Evolutionary conservation across 257 asterid genomes (phyloP), one percentile per base, ranked within the genome.

Genomic region (Nicotiana noctiflora): DNA sequence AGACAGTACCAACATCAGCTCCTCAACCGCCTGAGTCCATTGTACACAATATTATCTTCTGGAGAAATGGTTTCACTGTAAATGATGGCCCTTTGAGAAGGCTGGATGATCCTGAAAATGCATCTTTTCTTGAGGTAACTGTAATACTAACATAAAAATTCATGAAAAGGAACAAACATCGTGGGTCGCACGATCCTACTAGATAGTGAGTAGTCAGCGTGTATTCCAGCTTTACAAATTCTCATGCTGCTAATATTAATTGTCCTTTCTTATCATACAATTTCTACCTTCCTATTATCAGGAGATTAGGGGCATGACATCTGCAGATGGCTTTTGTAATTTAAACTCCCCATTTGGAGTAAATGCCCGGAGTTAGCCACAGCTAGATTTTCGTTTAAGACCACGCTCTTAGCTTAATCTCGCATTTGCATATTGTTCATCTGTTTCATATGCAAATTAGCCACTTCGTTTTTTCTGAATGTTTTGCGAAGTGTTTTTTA

Each of bases 21-120:
- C 91, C 93, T 4, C 98, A 92, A 90, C 94, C 86, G 76, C 97
- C 99, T 3, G 95, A 89, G 87, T 75, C 93, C 10, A 65, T 90
- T 56, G 92, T 92, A 55, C 98, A 96, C 93, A 87, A 89, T 87
- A 91, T 96, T 85, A 92, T 91, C 63, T 96, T 96, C 84, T 96
- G 99, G 99, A 91, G 97, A 88, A 94, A 96, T 80, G 99, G 99
- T 80, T 96, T 96, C 89, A 94, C 93, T 5, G 89, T 96, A 19
- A 86, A 92, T 82, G 98, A 91, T 87, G 99, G 99, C 57, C 98
- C 98, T 85, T 84, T 96, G 84, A 90, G 99, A 90, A 90, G 97
- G 80, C 84, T 94, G 90, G 95, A 92, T 83, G 99, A 94, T 88
- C 99, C 99, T 14, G 93, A 89, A 84, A 96, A 96, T 84, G 93